Evolutionary conservation across 2,329 filamentous ascomycete species (phyloP).

Genomic region (Colletotrichum cordylinicola): DNA sequence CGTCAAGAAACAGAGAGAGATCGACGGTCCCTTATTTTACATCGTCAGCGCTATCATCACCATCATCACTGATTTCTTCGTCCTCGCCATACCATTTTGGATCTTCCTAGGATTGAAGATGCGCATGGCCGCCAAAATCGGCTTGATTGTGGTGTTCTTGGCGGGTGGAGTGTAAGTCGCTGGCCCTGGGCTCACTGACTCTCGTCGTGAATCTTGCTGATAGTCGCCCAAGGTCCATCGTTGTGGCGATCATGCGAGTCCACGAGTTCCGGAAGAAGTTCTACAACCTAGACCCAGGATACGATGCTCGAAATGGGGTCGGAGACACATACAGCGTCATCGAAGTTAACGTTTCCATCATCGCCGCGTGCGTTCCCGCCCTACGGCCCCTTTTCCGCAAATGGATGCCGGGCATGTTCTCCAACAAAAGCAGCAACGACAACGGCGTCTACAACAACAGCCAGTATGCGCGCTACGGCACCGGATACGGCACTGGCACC

Average conservation of each 20-base stretch:
- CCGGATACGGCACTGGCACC: slow-evolving; percentile 25
- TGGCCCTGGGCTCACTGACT: not conserved
- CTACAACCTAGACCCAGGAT: not conserved
- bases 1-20: not conserved
- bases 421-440: not conserved
- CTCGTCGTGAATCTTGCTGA: slow-evolving; percentile 5
- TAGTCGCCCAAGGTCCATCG: slow-evolving; percentile 8
- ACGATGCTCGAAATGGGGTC: slow-evolving; percentile 3
- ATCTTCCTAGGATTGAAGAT: slow-evolving; percentile 47
- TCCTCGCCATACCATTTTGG: slow-evolving; percentile 38
- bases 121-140: slow-evolving; percentile 39
- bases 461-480: slow-evolving; percentile 28
- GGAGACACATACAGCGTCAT: slow-evolving; percentile 34
- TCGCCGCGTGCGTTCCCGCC: slow-evolving; percentile 39
- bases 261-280: not conserved
- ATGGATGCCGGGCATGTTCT: slow-evolving; percentile 21
- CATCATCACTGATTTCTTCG: slow-evolving; percentile 13
- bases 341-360: slow-evolving; percentile 43
- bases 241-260: not conserved
- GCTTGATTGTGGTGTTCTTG: slow-evolving; percentile 43
- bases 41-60: not conserved
- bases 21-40: not conserved
- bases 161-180: slow-evolving; percentile 42
- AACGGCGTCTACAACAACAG: slow-evolving; percentile 18
- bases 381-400: slow-evolving; percentile 37